phyloP scores from a whole-genome alignment of 306 rosid species.

The Abrus precatorius region DNA sequence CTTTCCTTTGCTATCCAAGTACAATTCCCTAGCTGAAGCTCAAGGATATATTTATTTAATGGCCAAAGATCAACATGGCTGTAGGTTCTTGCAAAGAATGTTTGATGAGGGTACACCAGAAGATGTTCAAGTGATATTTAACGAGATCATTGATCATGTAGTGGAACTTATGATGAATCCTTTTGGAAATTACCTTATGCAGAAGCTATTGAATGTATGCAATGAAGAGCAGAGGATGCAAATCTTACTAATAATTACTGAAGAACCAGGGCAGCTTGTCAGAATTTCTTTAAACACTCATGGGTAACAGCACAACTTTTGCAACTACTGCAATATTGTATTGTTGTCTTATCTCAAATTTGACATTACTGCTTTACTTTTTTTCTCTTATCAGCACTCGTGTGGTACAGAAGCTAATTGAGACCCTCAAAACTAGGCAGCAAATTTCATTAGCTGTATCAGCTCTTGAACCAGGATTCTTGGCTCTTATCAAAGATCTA shows the following conservation, averaged over 20 bases:
- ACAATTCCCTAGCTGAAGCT: conserved; percentile 57
- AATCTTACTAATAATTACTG: conserved; percentile 55
- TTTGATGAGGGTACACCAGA: conserved; percentile 59
- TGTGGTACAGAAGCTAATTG: conserved; percentile 69
- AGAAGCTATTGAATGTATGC: conserved; percentile 67
- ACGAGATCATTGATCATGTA: conserved; percentile 58
- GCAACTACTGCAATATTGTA: conserved; percentile 23
- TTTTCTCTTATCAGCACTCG: conserved; percentile 60
- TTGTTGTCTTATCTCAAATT: conserved; percentile 3
- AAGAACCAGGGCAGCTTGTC: conserved; percentile 60
- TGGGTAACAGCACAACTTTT: conserved; percentile 55
- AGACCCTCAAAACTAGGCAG: conserved; percentile 67
- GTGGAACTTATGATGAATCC: conserved; percentile 67
- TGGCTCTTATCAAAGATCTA: conserved; percentile 65
- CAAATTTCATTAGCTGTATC: conserved; percentile 57
- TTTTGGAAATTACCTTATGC: conserved; percentile 68
- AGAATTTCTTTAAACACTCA: conserved; percentile 65
- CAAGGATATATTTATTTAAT: conserved; percentile 51
- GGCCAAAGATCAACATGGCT: conserved; percentile 68
- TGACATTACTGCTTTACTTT: conserved; percentile 20
- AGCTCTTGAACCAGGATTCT: conserved; percentile 70
- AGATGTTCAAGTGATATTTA: conserved; percentile 59
- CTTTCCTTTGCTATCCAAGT: conserved; percentile 41
- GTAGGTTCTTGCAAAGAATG: conserved; percentile 59
- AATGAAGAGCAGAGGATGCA: conserved; percentile 62